These are phyloP conservation scores for Castanopsis chinensis DNA, from an alignment of 306 rosid species.

Conservation along the genomic window DNA sequence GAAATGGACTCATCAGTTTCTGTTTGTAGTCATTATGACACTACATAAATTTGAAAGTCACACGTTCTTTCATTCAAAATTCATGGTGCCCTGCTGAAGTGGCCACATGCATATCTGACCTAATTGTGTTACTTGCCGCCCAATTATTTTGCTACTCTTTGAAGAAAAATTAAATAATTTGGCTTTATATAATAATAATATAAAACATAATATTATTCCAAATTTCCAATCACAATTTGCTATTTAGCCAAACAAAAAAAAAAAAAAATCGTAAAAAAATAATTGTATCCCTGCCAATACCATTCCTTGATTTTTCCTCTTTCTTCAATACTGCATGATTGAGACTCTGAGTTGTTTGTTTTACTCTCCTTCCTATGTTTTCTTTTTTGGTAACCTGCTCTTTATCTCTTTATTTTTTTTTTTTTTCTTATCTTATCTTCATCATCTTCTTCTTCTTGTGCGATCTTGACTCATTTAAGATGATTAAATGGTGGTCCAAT, in stretches of 20 bases:
- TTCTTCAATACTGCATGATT: too few relatives aligned
- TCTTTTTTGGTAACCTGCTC: background rate
- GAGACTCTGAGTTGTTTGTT: too few relatives aligned
- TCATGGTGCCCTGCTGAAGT: background rate
- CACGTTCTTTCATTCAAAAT: constrained; percentile 5
- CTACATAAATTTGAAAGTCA: background rate
- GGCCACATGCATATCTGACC: background rate
- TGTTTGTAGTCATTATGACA: background rate
- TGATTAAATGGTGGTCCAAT: constrained; percentile 37
- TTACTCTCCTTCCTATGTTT: background rate
- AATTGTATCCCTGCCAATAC: too few relatives aligned
- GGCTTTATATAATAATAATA: too few relatives aligned
- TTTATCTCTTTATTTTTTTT: background rate
- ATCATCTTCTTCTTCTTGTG: background rate
- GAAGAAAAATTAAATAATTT: background rate
- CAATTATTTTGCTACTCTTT: background rate
- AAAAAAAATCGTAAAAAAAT: too few relatives aligned
- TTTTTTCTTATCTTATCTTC: background rate
- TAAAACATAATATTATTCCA: too few relatives aligned
- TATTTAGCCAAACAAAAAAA: too few relatives aligned
- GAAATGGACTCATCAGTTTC: constrained; percentile 12
- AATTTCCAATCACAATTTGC: too few relatives aligned
- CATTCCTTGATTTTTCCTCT: too few relatives aligned
- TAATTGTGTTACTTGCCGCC: background rate
- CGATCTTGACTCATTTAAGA: constrained; percentile 3